Base-by-base conservation (phyloP, 1,284 basidiomycete genomes). In the Fomes fomentarius region DNA sequence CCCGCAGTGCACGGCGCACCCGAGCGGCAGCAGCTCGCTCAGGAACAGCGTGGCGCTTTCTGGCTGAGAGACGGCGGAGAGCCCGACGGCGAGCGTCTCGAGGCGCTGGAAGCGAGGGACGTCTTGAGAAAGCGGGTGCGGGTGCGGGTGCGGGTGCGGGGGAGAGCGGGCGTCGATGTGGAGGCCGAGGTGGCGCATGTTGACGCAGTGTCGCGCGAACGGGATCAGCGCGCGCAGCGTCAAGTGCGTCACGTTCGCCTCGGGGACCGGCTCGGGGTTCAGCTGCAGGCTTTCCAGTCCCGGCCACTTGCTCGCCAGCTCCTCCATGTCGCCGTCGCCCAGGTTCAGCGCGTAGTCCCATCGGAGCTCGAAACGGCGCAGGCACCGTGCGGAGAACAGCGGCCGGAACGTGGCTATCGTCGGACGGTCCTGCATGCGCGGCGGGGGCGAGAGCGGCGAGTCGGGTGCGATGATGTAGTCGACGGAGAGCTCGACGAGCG, bases 341-440 rank as follows among this genome's bases (percentile, higher is more conserved):
- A 87, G 67, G 26, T 69, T 63, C 21, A 87, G 68, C 0, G 84
- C 80, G 54, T 76, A 75, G 52, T 81, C 79, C 69, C 87, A 83
- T 1, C 76, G 70, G 21, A 87, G 53, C 52, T 83, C 81, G 54
- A 88, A 78, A 5, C 63, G 67, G 1, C 56, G 67, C 17, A 89
- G 67, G 21, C 73, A 71, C 2, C 74, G 67, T 50, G 79, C 74
- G 9, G 71, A 63, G 47, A 83, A 71, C 37, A 85, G 58, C 4
- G 84, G 81, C 44, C 74, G 73, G 44, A 88, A 70, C 12, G 76
- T 76, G 3, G 75, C 71, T 46, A 80, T 72, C 7, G 69, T 74
- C 25, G 85, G 69, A 4, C 72, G 72, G 25, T 72, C 68, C 8
- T 54, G 47, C 19, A 52, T 24, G 15, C 56, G 61, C 1, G 66